Conservation (phyloP, 2,329 filamentous ascomycete species). For the Exutisphaerella laricina region DNA sequence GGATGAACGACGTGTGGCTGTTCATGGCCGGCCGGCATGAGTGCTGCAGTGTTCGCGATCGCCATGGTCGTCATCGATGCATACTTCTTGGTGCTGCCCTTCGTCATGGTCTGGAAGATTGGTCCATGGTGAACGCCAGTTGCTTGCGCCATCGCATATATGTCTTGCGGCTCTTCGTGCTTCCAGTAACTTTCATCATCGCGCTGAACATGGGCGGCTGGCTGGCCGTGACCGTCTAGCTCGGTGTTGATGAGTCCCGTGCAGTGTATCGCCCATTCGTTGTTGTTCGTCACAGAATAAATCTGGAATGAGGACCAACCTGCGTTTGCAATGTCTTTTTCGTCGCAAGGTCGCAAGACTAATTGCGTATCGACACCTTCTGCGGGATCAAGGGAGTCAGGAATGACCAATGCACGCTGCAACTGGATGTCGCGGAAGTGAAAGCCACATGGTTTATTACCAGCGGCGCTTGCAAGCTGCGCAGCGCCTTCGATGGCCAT, state of each 20-base stretch:
- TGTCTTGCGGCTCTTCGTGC: not conserved
- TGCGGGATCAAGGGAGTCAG: constrained; percentile 3
- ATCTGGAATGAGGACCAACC: constrained; percentile 3
- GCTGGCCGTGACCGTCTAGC: not conserved
- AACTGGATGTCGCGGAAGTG: too few species aligned
- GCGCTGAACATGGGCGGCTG: too few species aligned
- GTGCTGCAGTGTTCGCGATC: constrained; percentile 44
- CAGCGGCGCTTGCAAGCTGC: constrained; percentile 7
- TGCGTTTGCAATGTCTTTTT: constrained; percentile 1
- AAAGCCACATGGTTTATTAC: constrained; percentile 3
- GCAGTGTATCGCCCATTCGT: constrained; percentile 9
- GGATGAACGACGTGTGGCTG: constrained; percentile 54
- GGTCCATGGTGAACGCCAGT: constrained; percentile 17
- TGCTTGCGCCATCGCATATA: constrained; percentile 10
- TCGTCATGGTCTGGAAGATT: constrained; percentile 14
- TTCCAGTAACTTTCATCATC: not conserved
- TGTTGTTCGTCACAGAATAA: constrained; percentile 5
- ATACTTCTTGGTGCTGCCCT: constrained; percentile 4
- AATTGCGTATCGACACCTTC: constrained; percentile 10
- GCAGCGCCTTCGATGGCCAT: constrained; percentile 14
- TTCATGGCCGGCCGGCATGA: constrained; percentile 52
- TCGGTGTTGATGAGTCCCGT: constrained; percentile 3
- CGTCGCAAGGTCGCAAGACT: constrained; percentile 5
- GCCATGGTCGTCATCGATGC: constrained; percentile 11
- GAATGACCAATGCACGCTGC: constrained; percentile 11